Evolutionary conservation across 306 rosid genomes (phyloP), one percentile per base, ranked within the genome.

Genomic region (Prunus persica): DNA sequence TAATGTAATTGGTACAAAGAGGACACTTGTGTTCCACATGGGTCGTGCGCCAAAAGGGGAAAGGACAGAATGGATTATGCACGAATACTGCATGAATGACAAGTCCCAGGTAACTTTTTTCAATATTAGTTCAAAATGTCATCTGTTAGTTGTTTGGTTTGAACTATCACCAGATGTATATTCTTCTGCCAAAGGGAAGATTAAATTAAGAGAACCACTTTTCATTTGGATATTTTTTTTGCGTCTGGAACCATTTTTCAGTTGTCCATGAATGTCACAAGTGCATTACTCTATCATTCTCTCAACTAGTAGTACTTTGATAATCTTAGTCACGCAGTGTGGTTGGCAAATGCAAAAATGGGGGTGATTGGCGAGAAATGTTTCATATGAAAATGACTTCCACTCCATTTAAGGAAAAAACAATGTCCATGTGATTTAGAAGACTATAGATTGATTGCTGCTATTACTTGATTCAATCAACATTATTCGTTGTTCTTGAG

Each of bases 1-100:
- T n/a, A 71, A 82, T 5, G 81, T 88, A 22, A 82, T 95, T 47
- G 99, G 99, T 55, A 88, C 99, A 0, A 95, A 95, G 79, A 79
- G 99, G 47, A 95, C 98, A 79, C 84, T 95, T 65, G 98, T 95
- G 34, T 95, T 92, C 88, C 98, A 95, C 76, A 46, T 82, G 7
- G 98, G 97, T 3, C 98, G 98, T 63, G 97, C 98, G 9, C 98
- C 98, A 0, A 95, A 86, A 84, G 98, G 96, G 20, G 97, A 95
- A 67, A 86, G 98, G 52, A 95, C 98, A 6, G 97, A 92, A 80
- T 95, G 98, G 98, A 92, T 95, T 46, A 88, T 95, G 97, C 97
- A 95, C 6, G 98, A 95, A 71, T 95, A 95, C 65, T 89, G 92
- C 84, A 55, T 88, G 79, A 83, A 58, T 13, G 96, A 86, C 71